Conservation (phyloP, 176 grass and related monocot genomes). For the Zizania latifolia region DNA sequence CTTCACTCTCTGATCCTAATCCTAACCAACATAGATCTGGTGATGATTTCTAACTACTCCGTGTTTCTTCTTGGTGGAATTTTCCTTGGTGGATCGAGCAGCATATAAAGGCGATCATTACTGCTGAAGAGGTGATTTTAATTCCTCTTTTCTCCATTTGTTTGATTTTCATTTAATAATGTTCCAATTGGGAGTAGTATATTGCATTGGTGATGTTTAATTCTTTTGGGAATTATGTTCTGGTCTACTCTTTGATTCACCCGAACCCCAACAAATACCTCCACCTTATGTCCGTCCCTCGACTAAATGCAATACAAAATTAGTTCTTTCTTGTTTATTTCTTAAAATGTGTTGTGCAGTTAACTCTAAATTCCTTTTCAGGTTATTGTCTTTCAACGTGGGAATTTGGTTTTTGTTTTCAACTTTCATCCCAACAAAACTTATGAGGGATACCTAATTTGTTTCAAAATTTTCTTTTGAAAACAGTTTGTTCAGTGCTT, state of each 20-base stretch:
- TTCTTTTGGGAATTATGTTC: too few species aligned
- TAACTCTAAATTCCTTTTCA: slow-evolving; percentile 29
- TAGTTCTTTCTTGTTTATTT: too few species aligned
- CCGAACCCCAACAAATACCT: too few species aligned
- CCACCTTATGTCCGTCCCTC: too few species aligned
- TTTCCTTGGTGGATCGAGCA: slow-evolving; percentile 36
- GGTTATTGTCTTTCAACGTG: slow-evolving; percentile 95
- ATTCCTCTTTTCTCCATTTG: background rate
- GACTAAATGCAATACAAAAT: too few species aligned
- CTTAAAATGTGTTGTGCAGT: too few species aligned
- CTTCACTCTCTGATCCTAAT: too few species aligned
- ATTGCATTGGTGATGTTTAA: too few species aligned
- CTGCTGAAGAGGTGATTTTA: slow-evolving; percentile 76
- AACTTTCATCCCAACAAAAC: slow-evolving; percentile 90
- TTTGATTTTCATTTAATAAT: background rate
- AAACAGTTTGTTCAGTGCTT: background rate
- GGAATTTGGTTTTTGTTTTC: slow-evolving; percentile 91
- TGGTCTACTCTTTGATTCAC: too few species aligned
- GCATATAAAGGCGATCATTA: slow-evolving; percentile 99
- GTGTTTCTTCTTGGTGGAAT: slow-evolving; percentile 22
- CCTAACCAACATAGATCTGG: too few species aligned
- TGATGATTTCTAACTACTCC: slow-evolving; percentile 6
- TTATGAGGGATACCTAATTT: slow-evolving; percentile 68
- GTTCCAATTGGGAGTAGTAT: too few species aligned
- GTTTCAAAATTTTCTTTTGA: background rate